phyloP scores from a whole-genome alignment of 768 basidiomycete genomes.

The Mycena kentingensis region DNA sequence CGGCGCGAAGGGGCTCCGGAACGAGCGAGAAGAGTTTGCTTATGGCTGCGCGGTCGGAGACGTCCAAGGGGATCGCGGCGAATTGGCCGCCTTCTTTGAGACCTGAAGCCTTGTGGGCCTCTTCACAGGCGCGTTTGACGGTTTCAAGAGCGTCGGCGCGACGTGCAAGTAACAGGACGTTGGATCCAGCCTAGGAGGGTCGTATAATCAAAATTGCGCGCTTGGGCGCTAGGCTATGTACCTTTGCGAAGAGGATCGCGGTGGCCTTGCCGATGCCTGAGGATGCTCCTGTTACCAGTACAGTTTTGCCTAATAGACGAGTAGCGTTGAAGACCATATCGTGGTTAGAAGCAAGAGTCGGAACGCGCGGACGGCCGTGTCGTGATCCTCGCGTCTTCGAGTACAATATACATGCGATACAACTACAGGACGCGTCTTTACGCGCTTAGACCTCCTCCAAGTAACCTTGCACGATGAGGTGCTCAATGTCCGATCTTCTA shows the following conservation, averaged over 20 bases:
- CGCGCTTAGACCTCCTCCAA: conserved; percentile 76
- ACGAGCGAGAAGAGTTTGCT: conserved; percentile 70
- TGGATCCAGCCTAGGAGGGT: conserved; percentile 70
- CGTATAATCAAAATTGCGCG: neutral
- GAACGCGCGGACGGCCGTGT: no score
- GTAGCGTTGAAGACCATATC: conserved; percentile 80
- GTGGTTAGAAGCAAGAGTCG: no score
- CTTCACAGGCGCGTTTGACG: conserved; percentile 67
- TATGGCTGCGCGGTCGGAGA: conserved; percentile 75
- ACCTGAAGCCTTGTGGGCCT: conserved; percentile 74
- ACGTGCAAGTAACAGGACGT: conserved; percentile 83
- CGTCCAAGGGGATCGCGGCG: conserved; percentile 71
- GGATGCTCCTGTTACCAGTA: conserved; percentile 88
- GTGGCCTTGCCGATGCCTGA: conserved; percentile 91
- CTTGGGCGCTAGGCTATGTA: conserved; percentile 34
- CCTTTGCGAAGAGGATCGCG: conserved; percentile 87
- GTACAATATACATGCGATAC: no score
- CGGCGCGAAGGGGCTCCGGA: conserved; percentile 64
- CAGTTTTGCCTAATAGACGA: conserved; percentile 80
- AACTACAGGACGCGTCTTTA: no score
- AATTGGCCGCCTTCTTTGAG: conserved; percentile 79
- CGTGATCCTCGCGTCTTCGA: no score
- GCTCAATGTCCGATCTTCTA: conserved; percentile 85
- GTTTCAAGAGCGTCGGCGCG: conserved; percentile 68
- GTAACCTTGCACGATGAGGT: conserved; percentile 91